A percentile compares a stretch with the other conserved stretches of the same genome.
Conservation (phyloP, 2,329 filamentous ascomycete species). For the Botrytis galanthina region DNA sequence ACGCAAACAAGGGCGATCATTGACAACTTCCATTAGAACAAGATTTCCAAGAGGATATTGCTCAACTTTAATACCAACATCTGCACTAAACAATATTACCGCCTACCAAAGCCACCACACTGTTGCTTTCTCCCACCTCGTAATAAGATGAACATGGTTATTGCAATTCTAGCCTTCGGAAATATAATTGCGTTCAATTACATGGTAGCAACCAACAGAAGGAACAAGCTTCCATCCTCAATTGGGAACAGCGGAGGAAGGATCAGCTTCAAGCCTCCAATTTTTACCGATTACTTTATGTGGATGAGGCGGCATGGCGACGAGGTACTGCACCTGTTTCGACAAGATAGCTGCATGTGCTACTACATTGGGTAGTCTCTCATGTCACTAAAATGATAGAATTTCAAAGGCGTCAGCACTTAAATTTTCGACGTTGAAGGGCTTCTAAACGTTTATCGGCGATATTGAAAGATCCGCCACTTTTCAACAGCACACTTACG, state of each 20-base stretch:
- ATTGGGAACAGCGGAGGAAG: constrained; percentile 18
- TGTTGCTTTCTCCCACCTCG: constrained; percentile 7
- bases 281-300: constrained; percentile 22
- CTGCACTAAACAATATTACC: constrained; percentile 14
- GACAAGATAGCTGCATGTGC: constrained; percentile 16
- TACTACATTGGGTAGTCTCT: constrained; percentile 17
- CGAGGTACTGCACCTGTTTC: constrained; percentile 20
- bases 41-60: constrained; percentile 13
- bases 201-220: constrained; percentile 14
- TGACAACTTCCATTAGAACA: constrained; percentile 13
- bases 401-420: constrained; percentile 19
- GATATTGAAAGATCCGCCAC: constrained; percentile 17
- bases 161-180: constrained; percentile 10
- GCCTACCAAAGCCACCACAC: constrained; percentile 11
- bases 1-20: constrained; percentile 19
- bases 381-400: constrained; percentile 18
- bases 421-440: constrained; percentile 16
- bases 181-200: constrained; percentile 16
- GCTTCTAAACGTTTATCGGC: constrained; percentile 12
- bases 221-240: constrained; percentile 13
- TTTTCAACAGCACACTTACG: constrained; percentile 19
- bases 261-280: constrained; percentile 19
- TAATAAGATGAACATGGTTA: constrained; percentile 13
- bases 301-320: constrained; percentile 20
- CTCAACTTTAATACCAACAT: constrained; percentile 20